Percentiles rank a stretch among this genome's conserved stretches.
These are phyloP conservation scores for Aspergillus neoniger DNA, from an alignment of 2,329 filamentous ascomycete genomes.

Conservation along the genomic window DNA sequence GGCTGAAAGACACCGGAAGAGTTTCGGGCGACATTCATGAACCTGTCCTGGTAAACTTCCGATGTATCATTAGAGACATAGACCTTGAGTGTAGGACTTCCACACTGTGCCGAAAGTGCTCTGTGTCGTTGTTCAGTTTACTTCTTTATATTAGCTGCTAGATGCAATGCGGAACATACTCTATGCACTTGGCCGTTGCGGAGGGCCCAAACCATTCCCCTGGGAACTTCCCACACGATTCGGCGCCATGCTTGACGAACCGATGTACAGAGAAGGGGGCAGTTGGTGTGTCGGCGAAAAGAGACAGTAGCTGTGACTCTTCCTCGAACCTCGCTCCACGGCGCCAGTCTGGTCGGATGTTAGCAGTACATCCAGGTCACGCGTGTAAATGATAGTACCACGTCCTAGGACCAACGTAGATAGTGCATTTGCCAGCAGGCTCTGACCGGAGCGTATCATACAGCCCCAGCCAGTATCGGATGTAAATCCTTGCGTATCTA, in stretches of 20 bases:
- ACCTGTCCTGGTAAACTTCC: conserved; percentile 89
- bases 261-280: conserved; percentile 94
- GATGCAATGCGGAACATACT: conserved; percentile 58
- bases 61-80: conserved; percentile 88
- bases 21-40: conserved; percentile 74
- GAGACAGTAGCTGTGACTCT: conserved; percentile 70
- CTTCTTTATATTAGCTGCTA: neutral
- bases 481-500: conserved; percentile 78
- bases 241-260: conserved; percentile 85
- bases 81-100: conserved; percentile 67
- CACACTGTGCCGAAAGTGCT: conserved; percentile 69
- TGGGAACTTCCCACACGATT: conserved; percentile 87
- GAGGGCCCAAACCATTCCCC: conserved; percentile 99
- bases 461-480: conserved; percentile 97
- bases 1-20: conserved; percentile 70
- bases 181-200: conserved; percentile 89
- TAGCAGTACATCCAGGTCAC: conserved; percentile 27
- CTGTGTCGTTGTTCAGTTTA: conserved; percentile 48
- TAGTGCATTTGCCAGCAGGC: conserved; percentile 84
- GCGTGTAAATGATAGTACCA: conserved; percentile 51
- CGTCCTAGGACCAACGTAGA: conserved; percentile 72
- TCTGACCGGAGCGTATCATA: conserved; percentile 97
- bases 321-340: conserved; percentile 58
- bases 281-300: conserved; percentile 83
- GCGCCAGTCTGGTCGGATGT: conserved; percentile 68